Conservation (phyloP, 306 rosid genomes). For the Fragaria nilgerrensis region DNA sequence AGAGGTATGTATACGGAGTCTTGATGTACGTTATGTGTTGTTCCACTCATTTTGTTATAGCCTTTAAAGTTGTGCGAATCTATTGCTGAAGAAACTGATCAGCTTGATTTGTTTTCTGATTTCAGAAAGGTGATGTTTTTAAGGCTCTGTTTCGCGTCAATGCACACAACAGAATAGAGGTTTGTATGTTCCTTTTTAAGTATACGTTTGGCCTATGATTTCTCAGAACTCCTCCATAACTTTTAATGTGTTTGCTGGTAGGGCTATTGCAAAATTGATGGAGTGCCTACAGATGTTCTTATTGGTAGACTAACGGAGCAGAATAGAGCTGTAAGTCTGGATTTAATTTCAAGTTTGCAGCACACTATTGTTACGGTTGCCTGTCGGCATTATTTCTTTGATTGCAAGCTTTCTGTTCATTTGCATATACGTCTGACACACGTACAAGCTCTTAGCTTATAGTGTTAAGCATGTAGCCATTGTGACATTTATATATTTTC, state of each 20-base stretch:
- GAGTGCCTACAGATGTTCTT: constrained; percentile 68
- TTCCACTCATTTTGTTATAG: neutral
- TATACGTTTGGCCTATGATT: neutral
- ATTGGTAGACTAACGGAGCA: constrained; percentile 64
- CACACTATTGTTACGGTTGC: neutral
- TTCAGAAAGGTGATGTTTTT: constrained; percentile 73
- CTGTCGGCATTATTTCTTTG: neutral
- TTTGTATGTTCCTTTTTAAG: constrained; percentile 20
- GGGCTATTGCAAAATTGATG: constrained; percentile 93
- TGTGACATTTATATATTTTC: neutral
- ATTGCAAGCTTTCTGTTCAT: neutral
- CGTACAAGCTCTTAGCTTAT: neutral
- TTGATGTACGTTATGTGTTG: neutral
- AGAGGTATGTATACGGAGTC: constrained; percentile 48
- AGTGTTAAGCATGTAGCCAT: neutral
- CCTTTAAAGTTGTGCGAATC: neutral
- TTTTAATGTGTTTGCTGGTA: constrained; percentile 20
- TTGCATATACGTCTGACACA: neutral
- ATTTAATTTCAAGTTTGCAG: constrained; percentile 8
- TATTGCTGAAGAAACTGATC: constrained; percentile 8
- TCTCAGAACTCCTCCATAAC: constrained; percentile 11
- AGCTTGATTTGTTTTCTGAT: constrained; percentile 20
- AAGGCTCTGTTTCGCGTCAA: constrained; percentile 78
- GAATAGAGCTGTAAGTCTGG: constrained; percentile 89
- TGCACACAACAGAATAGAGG: constrained; percentile 83